These are phyloP conservation scores for Bipolaris bicolor DNA, from an alignment of 2,329 filamentous ascomycete genomes.

Conservation along the genomic window DNA sequence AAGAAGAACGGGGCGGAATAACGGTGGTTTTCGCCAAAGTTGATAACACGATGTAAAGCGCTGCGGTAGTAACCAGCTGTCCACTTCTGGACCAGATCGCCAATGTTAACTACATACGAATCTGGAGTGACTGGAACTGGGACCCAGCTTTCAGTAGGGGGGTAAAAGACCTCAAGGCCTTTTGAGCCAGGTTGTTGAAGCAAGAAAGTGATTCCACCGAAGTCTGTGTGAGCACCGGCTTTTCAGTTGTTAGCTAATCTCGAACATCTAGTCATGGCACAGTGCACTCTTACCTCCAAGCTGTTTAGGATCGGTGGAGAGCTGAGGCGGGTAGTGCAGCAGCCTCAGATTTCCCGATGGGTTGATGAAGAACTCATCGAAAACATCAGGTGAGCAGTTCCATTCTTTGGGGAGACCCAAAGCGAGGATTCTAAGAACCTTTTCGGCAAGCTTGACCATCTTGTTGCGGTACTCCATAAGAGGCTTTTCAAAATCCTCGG, in stretches of 20 bases:
- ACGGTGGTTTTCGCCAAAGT: not conserved
- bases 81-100: conserved; percentile 17
- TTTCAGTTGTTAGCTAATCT: not conserved
- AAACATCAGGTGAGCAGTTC: not conserved
- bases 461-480: not conserved
- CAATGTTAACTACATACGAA: conserved; percentile 17
- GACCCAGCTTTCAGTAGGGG: conserved; percentile 8
- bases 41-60: conserved; percentile 17
- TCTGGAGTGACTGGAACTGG: conserved; percentile 9
- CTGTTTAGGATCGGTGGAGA: not conserved
- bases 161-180: conserved; percentile 16
- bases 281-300: not conserved
- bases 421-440: not conserved
- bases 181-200: conserved; percentile 21
- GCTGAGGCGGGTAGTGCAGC: not conserved
- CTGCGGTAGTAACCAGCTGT: conserved; percentile 16
- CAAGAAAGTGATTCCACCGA: conserved; percentile 23
- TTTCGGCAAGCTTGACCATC: not conserved
- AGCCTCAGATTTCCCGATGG: not conserved
- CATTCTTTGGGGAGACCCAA: not conserved
- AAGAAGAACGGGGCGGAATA: not conserved
- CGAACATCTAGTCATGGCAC: not conserved
- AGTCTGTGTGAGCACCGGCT: conserved; percentile 23
- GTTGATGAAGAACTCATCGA: not conserved
- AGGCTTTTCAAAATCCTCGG: not conserved